Evolutionary conservation across 805 yeast species (phyloP).

Genomic region (Metschnikowia shivogae): DNA sequence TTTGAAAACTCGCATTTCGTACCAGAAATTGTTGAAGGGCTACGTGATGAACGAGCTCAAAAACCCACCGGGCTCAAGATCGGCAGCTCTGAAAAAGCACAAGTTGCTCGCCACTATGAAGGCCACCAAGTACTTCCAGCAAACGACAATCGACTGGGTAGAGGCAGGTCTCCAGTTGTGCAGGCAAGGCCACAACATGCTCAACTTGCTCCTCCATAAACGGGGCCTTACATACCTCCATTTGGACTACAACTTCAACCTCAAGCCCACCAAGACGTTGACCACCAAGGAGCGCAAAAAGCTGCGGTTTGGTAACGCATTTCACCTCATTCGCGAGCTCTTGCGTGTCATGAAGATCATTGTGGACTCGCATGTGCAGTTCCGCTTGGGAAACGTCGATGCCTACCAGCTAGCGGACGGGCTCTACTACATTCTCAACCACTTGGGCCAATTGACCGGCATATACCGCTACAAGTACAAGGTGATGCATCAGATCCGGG

Average conservation of each 20-base stretch:
- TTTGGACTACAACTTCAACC: slow-evolving; percentile 89
- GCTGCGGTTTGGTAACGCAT: slow-evolving; percentile 94
- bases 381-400: slow-evolving; percentile 83
- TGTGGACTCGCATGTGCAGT: slow-evolving; percentile 93
- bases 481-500: slow-evolving; percentile 96
- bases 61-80: slow-evolving; percentile 29
- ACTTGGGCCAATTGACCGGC: slow-evolving; percentile 94
- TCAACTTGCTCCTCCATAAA: slow-evolving; percentile 82
- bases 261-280: slow-evolving; percentile 93
- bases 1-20: slow-evolving; percentile 77
- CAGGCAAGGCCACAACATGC: slow-evolving; percentile 90
- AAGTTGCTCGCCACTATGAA: slow-evolving; percentile 62
- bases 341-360: slow-evolving; percentile 76
- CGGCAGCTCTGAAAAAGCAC: slow-evolving; percentile 46
- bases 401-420: slow-evolving; percentile 96
- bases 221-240: slow-evolving; percentile 90
- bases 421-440: slow-evolving; percentile 82
- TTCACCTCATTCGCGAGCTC: slow-evolving; percentile 88
- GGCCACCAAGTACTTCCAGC: slow-evolving; percentile 83
- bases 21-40: slow-evolving; percentile 81
- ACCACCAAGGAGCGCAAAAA: slow-evolving; percentile 95
- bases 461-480: slow-evolving; percentile 94
- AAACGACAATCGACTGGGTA: slow-evolving; percentile 94
- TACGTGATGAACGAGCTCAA: slow-evolving; percentile 71
- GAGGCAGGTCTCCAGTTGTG: slow-evolving; percentile 96